phyloP scores from a whole-genome alignment of 805 yeast species.

The Metschnikowia rubicola region DNA sequence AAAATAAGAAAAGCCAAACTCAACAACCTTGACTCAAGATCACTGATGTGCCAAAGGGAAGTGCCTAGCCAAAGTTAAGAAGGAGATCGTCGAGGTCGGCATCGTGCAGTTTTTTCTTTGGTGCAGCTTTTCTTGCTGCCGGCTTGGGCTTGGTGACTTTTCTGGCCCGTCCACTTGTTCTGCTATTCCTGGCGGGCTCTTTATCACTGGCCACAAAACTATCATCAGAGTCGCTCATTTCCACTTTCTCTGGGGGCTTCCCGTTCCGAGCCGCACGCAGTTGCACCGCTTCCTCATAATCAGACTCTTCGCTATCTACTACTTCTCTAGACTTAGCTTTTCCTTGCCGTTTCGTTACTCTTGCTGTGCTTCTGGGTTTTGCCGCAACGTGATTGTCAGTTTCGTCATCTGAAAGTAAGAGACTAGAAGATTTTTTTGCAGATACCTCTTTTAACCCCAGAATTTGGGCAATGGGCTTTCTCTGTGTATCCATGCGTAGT shows the following conservation, averaged over 20 bases:
- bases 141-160: neutral
- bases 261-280: neutral
- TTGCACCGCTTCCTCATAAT: neutral
- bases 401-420: neutral
- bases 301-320: neutral
- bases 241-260: neutral
- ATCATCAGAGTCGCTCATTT: constrained; percentile 6
- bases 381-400: neutral
- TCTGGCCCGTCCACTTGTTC: neutral
- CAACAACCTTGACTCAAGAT: too few relatives aligned
- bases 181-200: neutral
- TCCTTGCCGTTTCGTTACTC: neutral
- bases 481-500: constrained; percentile 12
- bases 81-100: constrained; percentile 11
- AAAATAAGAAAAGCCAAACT: too few relatives aligned
- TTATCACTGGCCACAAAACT: constrained; percentile 4
- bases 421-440: neutral
- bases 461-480: constrained; percentile 6
- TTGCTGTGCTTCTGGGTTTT: neutral
- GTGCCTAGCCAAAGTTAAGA: constrained; percentile 11
- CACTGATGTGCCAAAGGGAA: too few relatives aligned
- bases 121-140: neutral
- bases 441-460: neutral
- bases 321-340: neutral
- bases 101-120: constrained; percentile 3